Evolutionary conservation across 176 grass and related monocot species (phyloP).

Genomic region (Rhynchospora tenuis): DNA sequence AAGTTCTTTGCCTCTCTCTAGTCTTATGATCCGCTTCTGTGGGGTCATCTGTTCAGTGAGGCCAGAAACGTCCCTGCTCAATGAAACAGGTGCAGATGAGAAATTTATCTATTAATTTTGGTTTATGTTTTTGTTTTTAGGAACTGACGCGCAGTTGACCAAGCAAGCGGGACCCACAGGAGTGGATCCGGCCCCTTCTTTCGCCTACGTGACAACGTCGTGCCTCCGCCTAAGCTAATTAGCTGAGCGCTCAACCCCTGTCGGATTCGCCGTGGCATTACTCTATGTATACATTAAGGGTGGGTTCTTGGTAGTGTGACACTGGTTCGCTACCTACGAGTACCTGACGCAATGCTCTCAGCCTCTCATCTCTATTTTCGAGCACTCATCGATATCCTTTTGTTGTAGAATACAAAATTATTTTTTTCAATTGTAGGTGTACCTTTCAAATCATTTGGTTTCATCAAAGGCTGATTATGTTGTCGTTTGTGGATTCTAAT

Average conservation of each 20-base stretch:
- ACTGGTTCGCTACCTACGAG: not conserved
- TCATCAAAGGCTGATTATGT: not conserved
- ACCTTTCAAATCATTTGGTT: not conserved
- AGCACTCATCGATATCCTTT: not conserved
- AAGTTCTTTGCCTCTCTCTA: not conserved
- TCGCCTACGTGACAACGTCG: slow-evolving; percentile 11
- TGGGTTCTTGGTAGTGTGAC: no score
- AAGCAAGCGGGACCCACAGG: not conserved
- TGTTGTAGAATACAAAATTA: not conserved
- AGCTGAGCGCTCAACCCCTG: not conserved
- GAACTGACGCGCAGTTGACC: slow-evolving; percentile 23
- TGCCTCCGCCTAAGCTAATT: slow-evolving; percentile 14
- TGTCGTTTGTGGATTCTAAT: not conserved
- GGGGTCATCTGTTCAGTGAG: not conserved
- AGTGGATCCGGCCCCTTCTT: not conserved
- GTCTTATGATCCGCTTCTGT: not conserved
- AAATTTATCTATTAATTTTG: not conserved
- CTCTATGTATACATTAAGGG: not conserved
- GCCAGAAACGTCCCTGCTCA: not conserved
- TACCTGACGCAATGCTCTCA: not conserved
- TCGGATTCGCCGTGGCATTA: not conserved
- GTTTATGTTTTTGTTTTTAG: not conserved
- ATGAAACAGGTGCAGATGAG: not conserved
- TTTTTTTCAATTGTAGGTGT: not conserved
- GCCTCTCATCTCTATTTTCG: not conserved